Evolutionary conservation across 192 early-diverging fungal species (phyloP).

Genomic region (Jimgerdemannia lactiflua): DNA sequence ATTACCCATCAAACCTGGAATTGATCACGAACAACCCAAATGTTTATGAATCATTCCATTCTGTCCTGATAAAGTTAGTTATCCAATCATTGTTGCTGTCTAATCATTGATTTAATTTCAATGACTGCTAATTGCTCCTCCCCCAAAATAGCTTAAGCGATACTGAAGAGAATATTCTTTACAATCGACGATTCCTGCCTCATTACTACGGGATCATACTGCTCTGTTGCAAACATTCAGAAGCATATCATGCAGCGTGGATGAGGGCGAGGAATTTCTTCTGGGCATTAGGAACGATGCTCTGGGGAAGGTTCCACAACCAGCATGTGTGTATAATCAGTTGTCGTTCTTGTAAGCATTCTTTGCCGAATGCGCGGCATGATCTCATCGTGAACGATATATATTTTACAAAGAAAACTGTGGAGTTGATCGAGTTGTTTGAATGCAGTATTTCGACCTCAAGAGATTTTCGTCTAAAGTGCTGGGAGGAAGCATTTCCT

Average conservation of each 20-base stretch:
- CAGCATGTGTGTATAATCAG: slow-evolving; percentile 19
- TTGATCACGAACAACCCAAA: slow-evolving; percentile 21
- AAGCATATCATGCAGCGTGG: slow-evolving; percentile 21
- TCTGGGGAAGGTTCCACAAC: slow-evolving; percentile 24
- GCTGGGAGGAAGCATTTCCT: not conserved
- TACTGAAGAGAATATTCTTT: slow-evolving; percentile 21
- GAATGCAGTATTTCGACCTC: slow-evolving; percentile 7
- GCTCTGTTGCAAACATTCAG: slow-evolving; percentile 9
- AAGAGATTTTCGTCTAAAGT: not conserved
- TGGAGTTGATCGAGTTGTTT: slow-evolving; percentile 21
- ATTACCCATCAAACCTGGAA: slow-evolving; percentile 9
- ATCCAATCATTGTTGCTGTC: slow-evolving; percentile 10
- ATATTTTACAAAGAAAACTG: slow-evolving; percentile 8
- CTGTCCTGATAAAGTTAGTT: slow-evolving; percentile 7
- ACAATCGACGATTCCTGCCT: slow-evolving; percentile 26
- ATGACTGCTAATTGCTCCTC: slow-evolving; percentile 5
- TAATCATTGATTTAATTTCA: slow-evolving; percentile 12
- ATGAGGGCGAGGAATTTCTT: slow-evolving; percentile 23
- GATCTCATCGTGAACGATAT: not conserved
- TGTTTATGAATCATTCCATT: slow-evolving; percentile 12
- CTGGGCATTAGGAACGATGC: slow-evolving; percentile 33
- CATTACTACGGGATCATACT: slow-evolving; percentile 31
- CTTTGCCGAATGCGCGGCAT: too few relatives aligned
- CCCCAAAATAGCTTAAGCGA: not conserved
- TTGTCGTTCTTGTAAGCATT: not conserved